Evolutionary conservation across 2,329 filamentous ascomycete species (phyloP).

Genomic region (Fusarium keratoplasticum): DNA sequence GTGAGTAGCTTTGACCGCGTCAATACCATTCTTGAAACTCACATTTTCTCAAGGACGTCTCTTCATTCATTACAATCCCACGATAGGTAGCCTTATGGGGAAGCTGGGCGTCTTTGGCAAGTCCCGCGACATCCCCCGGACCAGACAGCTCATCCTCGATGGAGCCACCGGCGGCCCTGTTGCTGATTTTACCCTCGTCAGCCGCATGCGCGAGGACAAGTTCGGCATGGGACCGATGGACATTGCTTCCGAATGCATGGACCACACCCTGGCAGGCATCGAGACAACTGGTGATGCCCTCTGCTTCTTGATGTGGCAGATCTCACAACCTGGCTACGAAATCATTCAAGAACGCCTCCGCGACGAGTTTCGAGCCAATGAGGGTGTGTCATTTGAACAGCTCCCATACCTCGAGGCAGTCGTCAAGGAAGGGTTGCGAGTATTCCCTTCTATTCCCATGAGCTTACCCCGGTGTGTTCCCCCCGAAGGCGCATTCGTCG

Average conservation of each 20-base stretch:
- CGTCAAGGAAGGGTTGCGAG: slow-evolving; percentile 25
- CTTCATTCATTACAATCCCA: slow-evolving; percentile 17
- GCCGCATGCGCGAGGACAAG: slow-evolving; percentile 25
- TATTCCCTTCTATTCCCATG: slow-evolving; percentile 29
- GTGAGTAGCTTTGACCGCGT: neutral
- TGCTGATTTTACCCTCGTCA: slow-evolving; percentile 28
- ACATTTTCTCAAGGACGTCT: slow-evolving; percentile 1
- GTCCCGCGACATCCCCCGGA: slow-evolving; percentile 12
- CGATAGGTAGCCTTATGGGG: neutral
- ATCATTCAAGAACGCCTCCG: neutral
- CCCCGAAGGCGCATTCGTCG: neutral
- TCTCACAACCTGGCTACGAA: slow-evolving; percentile 27
- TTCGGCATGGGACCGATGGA: slow-evolving; percentile 7
- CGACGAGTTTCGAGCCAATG: slow-evolving; percentile 6
- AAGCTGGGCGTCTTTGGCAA: slow-evolving; percentile 26
- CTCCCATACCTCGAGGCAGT: slow-evolving; percentile 30
- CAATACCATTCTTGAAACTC: rapidly evolving
- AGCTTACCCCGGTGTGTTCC: slow-evolving; percentile 25
- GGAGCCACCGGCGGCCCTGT: neutral
- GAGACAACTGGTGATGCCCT: slow-evolving; percentile 36
- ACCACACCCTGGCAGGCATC: slow-evolving; percentile 34
- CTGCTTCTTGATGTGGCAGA: slow-evolving; percentile 35
- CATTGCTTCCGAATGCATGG: slow-evolving; percentile 34
- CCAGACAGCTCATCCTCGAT: slow-evolving; percentile 11
- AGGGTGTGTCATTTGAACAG: neutral